These are phyloP conservation scores for Fusarium staphyleae DNA, from an alignment of 2,329 filamentous ascomycete genomes.

Conservation along the genomic window DNA sequence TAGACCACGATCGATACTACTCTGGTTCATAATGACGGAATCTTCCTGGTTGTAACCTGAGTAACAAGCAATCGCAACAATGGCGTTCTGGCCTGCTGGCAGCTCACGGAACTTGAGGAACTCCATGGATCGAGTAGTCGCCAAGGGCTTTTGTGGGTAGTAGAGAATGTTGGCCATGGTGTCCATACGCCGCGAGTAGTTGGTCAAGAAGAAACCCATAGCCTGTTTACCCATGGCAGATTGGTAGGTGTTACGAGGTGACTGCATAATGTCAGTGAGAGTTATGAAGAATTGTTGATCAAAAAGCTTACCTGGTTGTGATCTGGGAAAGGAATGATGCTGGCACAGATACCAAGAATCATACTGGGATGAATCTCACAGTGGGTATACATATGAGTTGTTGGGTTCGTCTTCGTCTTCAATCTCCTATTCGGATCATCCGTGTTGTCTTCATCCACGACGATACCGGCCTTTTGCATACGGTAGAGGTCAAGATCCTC, in stretches of 20 bases:
- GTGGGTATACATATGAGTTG: slow-evolving; percentile 92
- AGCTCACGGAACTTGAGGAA: slow-evolving; percentile 98
- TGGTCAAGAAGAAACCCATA: slow-evolving; percentile 98
- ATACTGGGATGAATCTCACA: slow-evolving; percentile 99
- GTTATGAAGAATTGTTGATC: not conserved
- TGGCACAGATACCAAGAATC: slow-evolving; percentile 97
- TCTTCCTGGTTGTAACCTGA: slow-evolving; percentile 99
- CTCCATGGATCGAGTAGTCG: slow-evolving; percentile 97
- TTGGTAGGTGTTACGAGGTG: slow-evolving; percentile 98
- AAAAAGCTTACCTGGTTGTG: slow-evolving; percentile 78
- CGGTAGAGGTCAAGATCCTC: slow-evolving; percentile 87
- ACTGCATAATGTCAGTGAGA: slow-evolving; percentile 57
- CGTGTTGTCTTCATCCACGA: slow-evolving; percentile 65
- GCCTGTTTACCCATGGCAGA: slow-evolving; percentile 99
- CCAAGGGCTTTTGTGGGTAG: slow-evolving; percentile 96
- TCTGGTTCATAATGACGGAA: slow-evolving; percentile 99
- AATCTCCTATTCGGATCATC: slow-evolving; percentile 83
- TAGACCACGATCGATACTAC: slow-evolving; percentile 94
- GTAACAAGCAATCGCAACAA: slow-evolving; percentile 96
- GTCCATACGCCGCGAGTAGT: slow-evolving; percentile 96
- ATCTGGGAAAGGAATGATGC: slow-evolving; percentile 99
- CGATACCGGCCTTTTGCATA: slow-evolving; percentile 70
- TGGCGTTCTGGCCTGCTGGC: slow-evolving; percentile 96
- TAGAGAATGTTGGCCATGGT: slow-evolving; percentile 99
- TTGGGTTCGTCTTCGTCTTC: slow-evolving; percentile 85